These are phyloP conservation scores for Phoenix roebelenii DNA, from an alignment of 176 grass and related monocot genomes.

Conservation along the genomic window DNA sequence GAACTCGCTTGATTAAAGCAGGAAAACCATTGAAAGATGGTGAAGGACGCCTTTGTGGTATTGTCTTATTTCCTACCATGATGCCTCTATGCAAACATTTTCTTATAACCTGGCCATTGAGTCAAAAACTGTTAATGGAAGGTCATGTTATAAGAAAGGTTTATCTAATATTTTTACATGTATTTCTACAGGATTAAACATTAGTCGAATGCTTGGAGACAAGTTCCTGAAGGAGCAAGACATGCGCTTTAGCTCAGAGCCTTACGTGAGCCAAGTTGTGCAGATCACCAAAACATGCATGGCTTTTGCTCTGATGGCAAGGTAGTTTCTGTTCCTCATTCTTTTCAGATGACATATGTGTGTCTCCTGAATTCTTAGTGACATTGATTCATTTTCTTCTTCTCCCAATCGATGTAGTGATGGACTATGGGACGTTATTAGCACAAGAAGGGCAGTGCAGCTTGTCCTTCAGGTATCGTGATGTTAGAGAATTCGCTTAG, in stretches of 20 bases:
- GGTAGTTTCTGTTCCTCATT: conserved; percentile 25
- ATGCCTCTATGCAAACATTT: background rate
- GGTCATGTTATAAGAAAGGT: too few relatives aligned
- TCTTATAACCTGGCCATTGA: too few relatives aligned
- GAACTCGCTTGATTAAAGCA: conserved; percentile 48
- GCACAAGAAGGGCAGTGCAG: conserved; percentile 49
- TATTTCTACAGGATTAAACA: conserved; percentile 53
- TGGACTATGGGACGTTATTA: conserved; percentile 89
- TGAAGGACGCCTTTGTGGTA: conserved; percentile 59
- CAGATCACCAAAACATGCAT: conserved; percentile 41
- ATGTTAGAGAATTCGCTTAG: conserved; percentile 8
- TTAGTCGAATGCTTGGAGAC: conserved; percentile 76
- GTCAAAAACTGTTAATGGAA: too few relatives aligned
- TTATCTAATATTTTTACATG: too few relatives aligned
- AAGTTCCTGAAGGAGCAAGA: conserved; percentile 85
- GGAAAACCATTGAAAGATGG: conserved; percentile 68
- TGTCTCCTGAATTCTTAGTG: background rate
- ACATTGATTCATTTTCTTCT: background rate
- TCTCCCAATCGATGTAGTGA: conserved; percentile 32
- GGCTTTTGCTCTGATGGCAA: conserved; percentile 68
- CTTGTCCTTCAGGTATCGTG: conserved; percentile 46
- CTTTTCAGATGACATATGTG: background rate
- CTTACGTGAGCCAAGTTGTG: conserved; percentile 60
- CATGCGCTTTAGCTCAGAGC: conserved; percentile 68
- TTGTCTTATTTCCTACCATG: background rate